phyloP scores from a whole-genome alignment of 208 protist genomes.

The Phytomonas francai region DNA sequence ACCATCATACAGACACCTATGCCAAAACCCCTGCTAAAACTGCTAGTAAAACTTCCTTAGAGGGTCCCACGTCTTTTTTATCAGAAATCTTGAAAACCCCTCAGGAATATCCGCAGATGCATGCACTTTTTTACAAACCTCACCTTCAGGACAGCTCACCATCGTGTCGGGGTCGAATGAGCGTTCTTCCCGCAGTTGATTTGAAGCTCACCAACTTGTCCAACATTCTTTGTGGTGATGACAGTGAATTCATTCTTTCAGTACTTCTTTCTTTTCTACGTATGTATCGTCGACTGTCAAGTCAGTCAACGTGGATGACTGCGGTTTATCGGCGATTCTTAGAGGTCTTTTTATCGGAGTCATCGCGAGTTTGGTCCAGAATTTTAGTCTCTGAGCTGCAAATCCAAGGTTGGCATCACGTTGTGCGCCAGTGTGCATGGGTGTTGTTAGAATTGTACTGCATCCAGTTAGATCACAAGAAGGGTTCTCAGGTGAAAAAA shows the following conservation, averaged over 20 bases:
- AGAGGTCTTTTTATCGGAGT: background rate
- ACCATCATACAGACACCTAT: background rate
- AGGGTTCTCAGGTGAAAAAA: background rate
- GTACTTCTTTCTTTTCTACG: constrained; percentile 1
- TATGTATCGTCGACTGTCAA: constrained; percentile 5
- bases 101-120: background rate
- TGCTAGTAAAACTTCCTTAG: background rate
- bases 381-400: background rate
- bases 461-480: background rate
- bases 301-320: constrained; percentile 10
- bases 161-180: background rate
- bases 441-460: background rate
- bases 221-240: background rate
- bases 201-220: background rate
- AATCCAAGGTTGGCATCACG: background rate
- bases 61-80: background rate
- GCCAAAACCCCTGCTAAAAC: background rate
- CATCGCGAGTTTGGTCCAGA: background rate
- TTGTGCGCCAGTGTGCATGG: background rate
- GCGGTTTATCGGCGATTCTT: background rate
- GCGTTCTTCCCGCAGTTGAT: background rate
- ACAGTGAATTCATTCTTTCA: background rate
- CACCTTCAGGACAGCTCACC: background rate
- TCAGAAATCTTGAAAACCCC: background rate
- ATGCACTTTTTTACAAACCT: background rate